A percentile compares a stretch with the other conserved stretches of the same genome.
phyloP scores from a whole-genome alignment of 1,284 basidiomycete genomes.

The Crepidotus sp. region DNA sequence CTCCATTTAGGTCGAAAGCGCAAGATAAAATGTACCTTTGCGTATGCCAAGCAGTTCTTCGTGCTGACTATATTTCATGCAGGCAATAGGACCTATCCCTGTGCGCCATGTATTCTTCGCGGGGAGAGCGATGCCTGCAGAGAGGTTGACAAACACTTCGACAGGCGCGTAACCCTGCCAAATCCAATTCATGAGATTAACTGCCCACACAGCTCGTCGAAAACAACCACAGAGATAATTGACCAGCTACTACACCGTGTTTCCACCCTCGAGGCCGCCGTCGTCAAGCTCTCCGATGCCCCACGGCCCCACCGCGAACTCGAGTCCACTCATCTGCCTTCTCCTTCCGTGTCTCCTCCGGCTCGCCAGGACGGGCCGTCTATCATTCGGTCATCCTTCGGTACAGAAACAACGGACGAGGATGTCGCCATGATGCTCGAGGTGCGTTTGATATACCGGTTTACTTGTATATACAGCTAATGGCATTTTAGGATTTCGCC shows the following conservation, averaged over 20 bases:
- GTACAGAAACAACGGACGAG: constrained; percentile 19
- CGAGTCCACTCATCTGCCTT: constrained; percentile 2
- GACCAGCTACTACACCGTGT: constrained; percentile 11
- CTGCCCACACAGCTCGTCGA: constrained; percentile 1
- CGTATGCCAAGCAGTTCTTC: not conserved
- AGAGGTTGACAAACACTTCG: constrained; percentile 12
- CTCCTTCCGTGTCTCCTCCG: constrained; percentile 1
- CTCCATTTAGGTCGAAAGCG: constrained; percentile 7
- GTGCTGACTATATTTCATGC: not conserved
- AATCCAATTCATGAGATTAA: not conserved
- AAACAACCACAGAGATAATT: constrained; percentile 9
- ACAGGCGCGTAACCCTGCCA: not conserved
- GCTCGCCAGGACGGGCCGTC: constrained; percentile 3
- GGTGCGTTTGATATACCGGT: constrained; percentile 2
- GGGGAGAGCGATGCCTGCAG: constrained; percentile 11
- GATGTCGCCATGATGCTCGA: constrained; percentile 24
- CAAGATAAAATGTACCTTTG: constrained; percentile 12
- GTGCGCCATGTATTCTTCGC: constrained; percentile 12
- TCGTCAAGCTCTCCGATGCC: constrained; percentile 7
- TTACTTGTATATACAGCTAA: not conserved
- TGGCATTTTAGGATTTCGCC: constrained; percentile 19
- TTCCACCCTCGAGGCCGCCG: constrained; percentile 6
- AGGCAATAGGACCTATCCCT: constrained; percentile 14
- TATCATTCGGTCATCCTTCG: constrained; percentile 19
- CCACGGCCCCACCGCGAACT: not conserved